Evolutionary conservation across 2,329 filamentous ascomycete genomes (phyloP).

Genomic region (Acrodontium crateriforme): DNA sequence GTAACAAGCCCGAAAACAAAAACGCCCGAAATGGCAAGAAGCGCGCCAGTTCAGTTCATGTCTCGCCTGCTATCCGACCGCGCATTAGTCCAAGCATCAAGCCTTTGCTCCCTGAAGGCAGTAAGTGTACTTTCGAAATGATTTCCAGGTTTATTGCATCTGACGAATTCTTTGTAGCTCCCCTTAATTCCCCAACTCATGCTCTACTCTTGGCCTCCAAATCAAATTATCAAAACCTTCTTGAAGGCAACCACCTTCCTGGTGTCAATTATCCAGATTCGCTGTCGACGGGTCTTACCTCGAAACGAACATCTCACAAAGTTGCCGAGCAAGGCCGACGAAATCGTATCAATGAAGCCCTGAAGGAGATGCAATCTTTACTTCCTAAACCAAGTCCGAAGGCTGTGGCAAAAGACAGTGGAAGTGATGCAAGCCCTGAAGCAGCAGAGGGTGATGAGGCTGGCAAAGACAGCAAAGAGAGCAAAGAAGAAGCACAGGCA

Average conservation of each 20-base stretch:
- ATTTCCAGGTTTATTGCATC: too few relatives aligned
- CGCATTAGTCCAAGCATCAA: constrained; percentile 92
- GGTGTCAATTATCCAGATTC: constrained; percentile 64
- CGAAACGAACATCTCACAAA: constrained; percentile 94
- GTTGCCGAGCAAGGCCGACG: constrained; percentile 91
- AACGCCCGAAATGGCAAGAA: constrained; percentile 44
- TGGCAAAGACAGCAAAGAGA: constrained; percentile 20
- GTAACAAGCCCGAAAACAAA: constrained; percentile 23
- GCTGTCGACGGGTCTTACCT: constrained; percentile 83
- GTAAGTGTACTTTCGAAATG: constrained; percentile 28
- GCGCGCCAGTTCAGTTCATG: constrained; percentile 53
- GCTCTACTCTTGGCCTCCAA: constrained; percentile 78
- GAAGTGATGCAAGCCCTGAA: constrained; percentile 29
- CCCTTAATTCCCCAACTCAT: constrained; percentile 43
- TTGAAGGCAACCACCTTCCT: constrained; percentile 64
- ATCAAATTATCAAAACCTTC: constrained; percentile 94
- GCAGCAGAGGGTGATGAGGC: constrained; percentile 36
- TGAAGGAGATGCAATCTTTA: constrained; percentile 80
- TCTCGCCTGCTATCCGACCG: constrained; percentile 74
- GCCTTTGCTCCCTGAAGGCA: constrained; percentile 61
- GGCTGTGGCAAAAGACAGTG: constrained; percentile 11
- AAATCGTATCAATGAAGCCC: constrained; percentile 86
- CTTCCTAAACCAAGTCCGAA: constrained; percentile 60
- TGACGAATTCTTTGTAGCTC: constrained; percentile 18
- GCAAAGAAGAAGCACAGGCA: constrained; percentile 23